Evolutionary conservation across 176 grass and related monocot species (phyloP).

Genomic region (Secale cereale): DNA sequence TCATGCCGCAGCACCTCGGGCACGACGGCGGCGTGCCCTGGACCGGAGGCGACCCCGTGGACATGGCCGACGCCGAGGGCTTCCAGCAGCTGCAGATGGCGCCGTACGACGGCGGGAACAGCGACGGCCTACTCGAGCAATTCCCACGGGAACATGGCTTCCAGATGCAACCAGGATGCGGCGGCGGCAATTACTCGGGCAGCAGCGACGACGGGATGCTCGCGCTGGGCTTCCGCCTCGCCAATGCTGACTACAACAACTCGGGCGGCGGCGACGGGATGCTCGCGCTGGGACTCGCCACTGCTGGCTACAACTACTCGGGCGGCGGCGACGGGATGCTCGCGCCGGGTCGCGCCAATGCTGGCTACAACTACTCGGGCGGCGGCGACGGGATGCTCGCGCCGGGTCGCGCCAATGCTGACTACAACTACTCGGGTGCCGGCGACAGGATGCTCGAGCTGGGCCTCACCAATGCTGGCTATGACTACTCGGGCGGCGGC

Average conservation of each 20-base stretch:
- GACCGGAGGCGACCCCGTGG: neutral
- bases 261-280: neutral
- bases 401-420: neutral
- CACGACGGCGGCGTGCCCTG: neutral
- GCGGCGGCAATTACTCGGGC: neutral
- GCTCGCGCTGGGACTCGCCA: neutral
- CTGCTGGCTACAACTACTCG: neutral
- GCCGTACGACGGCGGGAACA: neutral
- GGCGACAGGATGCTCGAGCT: neutral
- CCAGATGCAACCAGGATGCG: neutral
- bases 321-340: neutral
- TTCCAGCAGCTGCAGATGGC: conserved; percentile 5
- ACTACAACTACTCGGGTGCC: neutral
- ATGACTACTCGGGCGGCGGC: neutral
- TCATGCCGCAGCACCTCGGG: neutral
- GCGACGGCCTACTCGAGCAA: neutral
- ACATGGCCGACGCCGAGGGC: neutral
- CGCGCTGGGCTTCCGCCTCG: neutral
- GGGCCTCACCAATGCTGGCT: neutral
- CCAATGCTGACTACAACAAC: neutral
- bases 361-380: neutral
- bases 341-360: neutral
- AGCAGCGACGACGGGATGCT: neutral
- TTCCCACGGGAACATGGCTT: neutral
- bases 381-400: neutral